phyloP scores from a whole-genome alignment of 176 grass and related monocot species.

The Carex parvula region DNA sequence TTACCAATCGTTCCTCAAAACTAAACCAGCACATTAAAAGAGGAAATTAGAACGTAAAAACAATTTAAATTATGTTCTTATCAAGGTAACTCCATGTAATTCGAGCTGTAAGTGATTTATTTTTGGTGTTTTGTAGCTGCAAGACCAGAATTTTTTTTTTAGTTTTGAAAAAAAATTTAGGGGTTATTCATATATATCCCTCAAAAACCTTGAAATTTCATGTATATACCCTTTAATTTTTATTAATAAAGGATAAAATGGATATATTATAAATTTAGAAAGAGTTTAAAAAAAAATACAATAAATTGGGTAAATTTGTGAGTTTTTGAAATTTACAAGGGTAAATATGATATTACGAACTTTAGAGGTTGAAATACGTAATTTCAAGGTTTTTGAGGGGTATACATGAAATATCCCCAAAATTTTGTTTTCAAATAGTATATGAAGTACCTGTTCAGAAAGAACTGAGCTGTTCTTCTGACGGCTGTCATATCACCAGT shows the following conservation, averaged over 20 bases:
- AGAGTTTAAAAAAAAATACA: too few relatives aligned
- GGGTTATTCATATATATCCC: too few relatives aligned
- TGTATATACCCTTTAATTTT: too few relatives aligned
- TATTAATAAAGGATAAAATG: too few relatives aligned
- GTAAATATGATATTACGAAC: too few relatives aligned
- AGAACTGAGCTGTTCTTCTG: conserved; percentile 96
- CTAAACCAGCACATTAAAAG: conserved; percentile 23
- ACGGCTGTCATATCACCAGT: conserved; percentile 99
- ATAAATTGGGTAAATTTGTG: too few relatives aligned
- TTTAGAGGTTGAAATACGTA: too few relatives aligned
- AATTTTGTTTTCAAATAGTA: background rate
- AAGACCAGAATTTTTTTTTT: too few relatives aligned
- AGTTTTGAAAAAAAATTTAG: background rate
- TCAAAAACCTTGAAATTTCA: too few relatives aligned
- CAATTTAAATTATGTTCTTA: background rate
- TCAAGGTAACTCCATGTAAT: background rate
- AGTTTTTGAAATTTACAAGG: too few relatives aligned
- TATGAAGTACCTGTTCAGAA: conserved; percentile 66
- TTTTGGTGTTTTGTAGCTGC: background rate
- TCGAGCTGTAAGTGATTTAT: background rate
- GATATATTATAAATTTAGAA: too few relatives aligned
- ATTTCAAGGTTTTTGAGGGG: too few relatives aligned
- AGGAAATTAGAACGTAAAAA: conserved; percentile 16
- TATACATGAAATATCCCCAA: background rate
- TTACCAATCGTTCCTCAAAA: conserved; percentile 78